phyloP scores from a whole-genome alignment of 2,329 filamentous ascomycete genomes.

The Penicillium olsonii region DNA sequence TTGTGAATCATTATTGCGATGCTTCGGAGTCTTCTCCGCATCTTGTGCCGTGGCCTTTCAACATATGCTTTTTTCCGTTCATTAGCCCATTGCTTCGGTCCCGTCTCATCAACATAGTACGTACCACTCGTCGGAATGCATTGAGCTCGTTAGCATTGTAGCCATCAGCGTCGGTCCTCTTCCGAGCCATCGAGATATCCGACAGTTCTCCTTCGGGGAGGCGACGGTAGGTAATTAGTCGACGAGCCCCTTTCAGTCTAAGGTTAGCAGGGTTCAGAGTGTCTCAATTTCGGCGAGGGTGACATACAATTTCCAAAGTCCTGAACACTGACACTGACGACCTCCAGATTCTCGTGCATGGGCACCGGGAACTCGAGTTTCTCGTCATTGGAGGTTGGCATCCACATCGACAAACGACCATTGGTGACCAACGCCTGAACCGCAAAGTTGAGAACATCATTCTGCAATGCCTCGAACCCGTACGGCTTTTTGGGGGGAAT shows the following conservation, averaged over 20 bases:
- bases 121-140: slow-evolving; percentile 60
- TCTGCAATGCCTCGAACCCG: slow-evolving; percentile 84
- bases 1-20: not conserved
- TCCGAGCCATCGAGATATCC: slow-evolving; percentile 35
- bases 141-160: slow-evolving; percentile 67
- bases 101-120: not conserved
- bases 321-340: slow-evolving; percentile 78
- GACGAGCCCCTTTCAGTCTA: slow-evolving; percentile 73
- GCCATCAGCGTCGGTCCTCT: slow-evolving; percentile 38
- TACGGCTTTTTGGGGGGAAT: slow-evolving; percentile 90
- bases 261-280: slow-evolving; percentile 3
- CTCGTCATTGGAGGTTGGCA: slow-evolving; percentile 85
- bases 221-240: slow-evolving; percentile 82
- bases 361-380: slow-evolving; percentile 76
- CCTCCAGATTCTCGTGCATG: slow-evolving; percentile 70
- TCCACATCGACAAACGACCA: slow-evolving; percentile 90
- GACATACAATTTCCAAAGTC: slow-evolving; percentile 79
- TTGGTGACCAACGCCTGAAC: slow-evolving; percentile 72
- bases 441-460: slow-evolving; percentile 85
- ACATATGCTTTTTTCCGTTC: slow-evolving; percentile 6
- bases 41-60: slow-evolving; percentile 8
- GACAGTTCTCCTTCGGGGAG: slow-evolving; percentile 58
- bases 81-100: not conserved
- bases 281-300: not conserved
- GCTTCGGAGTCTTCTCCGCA: not conserved